Evolutionary conservation across 2,329 filamentous ascomycete species (phyloP).

Genomic region (Metarhizium sp.): DNA sequence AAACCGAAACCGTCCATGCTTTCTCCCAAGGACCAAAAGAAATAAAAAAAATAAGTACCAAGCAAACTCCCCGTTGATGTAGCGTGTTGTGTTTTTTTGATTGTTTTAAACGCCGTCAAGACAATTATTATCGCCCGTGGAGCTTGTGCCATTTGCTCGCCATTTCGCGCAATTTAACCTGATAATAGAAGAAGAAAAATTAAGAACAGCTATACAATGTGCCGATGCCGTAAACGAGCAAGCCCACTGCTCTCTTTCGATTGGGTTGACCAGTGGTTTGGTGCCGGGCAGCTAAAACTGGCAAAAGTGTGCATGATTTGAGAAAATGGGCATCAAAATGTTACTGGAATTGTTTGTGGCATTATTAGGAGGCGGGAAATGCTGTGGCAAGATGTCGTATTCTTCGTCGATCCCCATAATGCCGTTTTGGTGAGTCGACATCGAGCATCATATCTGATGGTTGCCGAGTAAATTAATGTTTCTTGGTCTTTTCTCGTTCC

Average conservation of each 20-base stretch:
- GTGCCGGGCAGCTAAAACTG: neutral
- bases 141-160: neutral
- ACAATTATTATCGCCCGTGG: neutral
- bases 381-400: neutral
- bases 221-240: neutral
- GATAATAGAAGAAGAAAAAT: neutral
- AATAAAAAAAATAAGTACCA: neutral
- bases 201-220: neutral
- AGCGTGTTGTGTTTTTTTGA: neutral
- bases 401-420: neutral
- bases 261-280: neutral
- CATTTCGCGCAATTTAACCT: neutral
- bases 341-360: neutral
- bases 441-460: neutral
- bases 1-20: neutral
- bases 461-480: constrained; percentile 12
- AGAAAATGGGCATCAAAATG: neutral
- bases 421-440: neutral
- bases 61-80: neutral
- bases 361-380: neutral
- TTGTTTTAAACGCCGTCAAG: neutral
- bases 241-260: neutral
- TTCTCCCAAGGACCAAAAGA: neutral
- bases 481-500: constrained; percentile 39
- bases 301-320: neutral